Evolutionary conservation across 768 basidiomycete species (phyloP).

Genomic region (Cystobasidium onofrii): DNA sequence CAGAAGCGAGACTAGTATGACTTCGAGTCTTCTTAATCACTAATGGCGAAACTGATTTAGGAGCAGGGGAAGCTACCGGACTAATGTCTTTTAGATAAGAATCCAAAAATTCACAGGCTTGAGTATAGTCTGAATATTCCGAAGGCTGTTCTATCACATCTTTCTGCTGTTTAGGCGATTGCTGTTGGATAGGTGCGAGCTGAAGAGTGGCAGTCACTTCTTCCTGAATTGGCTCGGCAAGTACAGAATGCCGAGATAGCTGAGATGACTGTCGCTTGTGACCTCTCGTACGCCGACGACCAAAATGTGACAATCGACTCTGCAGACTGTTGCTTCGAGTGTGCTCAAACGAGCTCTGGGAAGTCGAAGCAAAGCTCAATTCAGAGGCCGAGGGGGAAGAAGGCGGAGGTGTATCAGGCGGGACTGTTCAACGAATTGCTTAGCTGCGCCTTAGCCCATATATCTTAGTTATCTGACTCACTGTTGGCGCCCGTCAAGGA

Average conservation of each 20-base stretch:
- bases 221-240: slow-evolving; percentile 23
- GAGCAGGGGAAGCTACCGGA: neutral
- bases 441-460: no score
- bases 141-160: neutral
- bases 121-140: neutral
- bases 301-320: neutral
- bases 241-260: slow-evolving; percentile 17
- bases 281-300: slow-evolving; percentile 2
- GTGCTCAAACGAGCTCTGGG: neutral
- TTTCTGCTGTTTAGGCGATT: neutral
- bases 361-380: slow-evolving; percentile 13
- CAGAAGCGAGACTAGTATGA: slow-evolving; percentile 2
- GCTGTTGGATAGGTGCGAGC: neutral
- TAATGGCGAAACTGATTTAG: slow-evolving; percentile 13
- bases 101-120: neutral
- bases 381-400: slow-evolving; percentile 28
- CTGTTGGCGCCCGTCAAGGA: slow-evolving; percentile 5
- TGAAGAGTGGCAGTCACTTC: slow-evolving; percentile 3
- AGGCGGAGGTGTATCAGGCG: slow-evolving; percentile 25
- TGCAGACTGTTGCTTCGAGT: neutral
- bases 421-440: neutral
- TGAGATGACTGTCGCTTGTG: slow-evolving; percentile 14
- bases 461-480: no score
- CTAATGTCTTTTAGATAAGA: neutral
- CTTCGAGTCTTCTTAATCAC: slow-evolving; percentile 22